Evolutionary conservation across 306 rosid genomes (phyloP), one percentile per base, ranked within the genome.

Genomic region (Lathyrus sativus): DNA sequence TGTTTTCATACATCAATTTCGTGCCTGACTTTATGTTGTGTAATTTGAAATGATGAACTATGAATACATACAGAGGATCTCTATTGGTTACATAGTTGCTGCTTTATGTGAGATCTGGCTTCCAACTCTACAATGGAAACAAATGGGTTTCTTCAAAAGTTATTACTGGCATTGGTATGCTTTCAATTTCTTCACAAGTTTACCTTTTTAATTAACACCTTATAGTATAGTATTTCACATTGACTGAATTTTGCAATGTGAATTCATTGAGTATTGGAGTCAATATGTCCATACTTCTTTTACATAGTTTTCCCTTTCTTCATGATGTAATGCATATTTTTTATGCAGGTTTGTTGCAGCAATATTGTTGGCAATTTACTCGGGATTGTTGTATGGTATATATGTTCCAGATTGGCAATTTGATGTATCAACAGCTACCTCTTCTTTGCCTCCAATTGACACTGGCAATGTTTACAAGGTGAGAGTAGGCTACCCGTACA

Each of bases 371-470:
- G 86, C 91, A 12, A 54, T 88, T 68, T 86, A 92, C 79, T 65
- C 84, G 8, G 91, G 77, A 62, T 74, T 92, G 56, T 72, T 79
- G 26, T 85, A 89, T 80, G 95, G 95, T 68, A 63, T 92, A 26
- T 88, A 86, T 67, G 98, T 92, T 63, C 95, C 98, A 50, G 92
- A 92, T 85, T 92, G 98, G 98, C 86, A 92, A 64, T 89, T 92
- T 39, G 60, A 69, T 58, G 79, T 48, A 53, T 71, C 81, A 7
- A 57, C 72, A 58, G 51, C 80, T n/a, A 71, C 88, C 65, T 82
- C 86, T 55, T 46, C 78, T 39, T 28, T 58, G 68, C 68, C 49
- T 55, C 68, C 83, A 72, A 37, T 72, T 50, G 78, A 76, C 64
- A 84, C 69, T 56, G 78, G 62, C 68, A 8, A 64, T 69, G 45